These are phyloP conservation scores for Pezicula neosporulosa DNA, from an alignment of 2,329 filamentous ascomycete species.

Conservation along the genomic window DNA sequence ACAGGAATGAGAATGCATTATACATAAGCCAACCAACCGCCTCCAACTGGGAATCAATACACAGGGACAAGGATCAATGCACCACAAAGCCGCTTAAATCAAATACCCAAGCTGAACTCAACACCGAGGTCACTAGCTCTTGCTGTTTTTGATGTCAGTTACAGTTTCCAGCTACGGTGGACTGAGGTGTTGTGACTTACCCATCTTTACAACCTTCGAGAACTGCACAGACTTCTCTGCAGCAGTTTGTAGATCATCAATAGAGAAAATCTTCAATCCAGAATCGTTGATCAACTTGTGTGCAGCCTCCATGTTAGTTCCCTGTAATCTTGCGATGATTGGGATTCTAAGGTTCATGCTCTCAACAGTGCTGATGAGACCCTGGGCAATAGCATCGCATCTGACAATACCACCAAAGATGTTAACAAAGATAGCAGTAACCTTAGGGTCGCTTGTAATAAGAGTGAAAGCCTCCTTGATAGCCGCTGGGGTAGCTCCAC, in stretches of 20 bases:
- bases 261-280: constrained; percentile 99
- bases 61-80: constrained; percentile 20
- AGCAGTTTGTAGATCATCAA: constrained; percentile 94
- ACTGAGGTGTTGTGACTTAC: constrained; percentile 46
- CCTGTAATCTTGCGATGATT: constrained; percentile 95
- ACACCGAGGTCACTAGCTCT: constrained; percentile 97
- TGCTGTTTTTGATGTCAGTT: constrained; percentile 43
- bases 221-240: constrained; percentile 99
- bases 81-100: constrained; percentile 35
- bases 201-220: constrained; percentile 98
- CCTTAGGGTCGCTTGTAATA: constrained; percentile 97
- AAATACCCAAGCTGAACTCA: constrained; percentile 88
- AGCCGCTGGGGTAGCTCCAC: constrained; percentile 92
- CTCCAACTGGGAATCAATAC: constrained; percentile 28
- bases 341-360: constrained; percentile 94
- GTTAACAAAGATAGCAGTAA: constrained; percentile 99
- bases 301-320: constrained; percentile 95
- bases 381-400: constrained; percentile 95
- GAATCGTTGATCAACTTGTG: constrained; percentile 94
- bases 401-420: constrained; percentile 99
- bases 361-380: constrained; percentile 91
- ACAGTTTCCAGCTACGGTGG: not conserved
- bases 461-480: constrained; percentile 98
- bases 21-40: constrained; percentile 26
- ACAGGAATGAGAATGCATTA: constrained; percentile 20